Percentiles rank a stretch among this genome's conserved stretches.
Evolutionary conservation across 805 yeast species (phyloP).

Genomic region (Hanseniaspora valbyensis): DNA sequence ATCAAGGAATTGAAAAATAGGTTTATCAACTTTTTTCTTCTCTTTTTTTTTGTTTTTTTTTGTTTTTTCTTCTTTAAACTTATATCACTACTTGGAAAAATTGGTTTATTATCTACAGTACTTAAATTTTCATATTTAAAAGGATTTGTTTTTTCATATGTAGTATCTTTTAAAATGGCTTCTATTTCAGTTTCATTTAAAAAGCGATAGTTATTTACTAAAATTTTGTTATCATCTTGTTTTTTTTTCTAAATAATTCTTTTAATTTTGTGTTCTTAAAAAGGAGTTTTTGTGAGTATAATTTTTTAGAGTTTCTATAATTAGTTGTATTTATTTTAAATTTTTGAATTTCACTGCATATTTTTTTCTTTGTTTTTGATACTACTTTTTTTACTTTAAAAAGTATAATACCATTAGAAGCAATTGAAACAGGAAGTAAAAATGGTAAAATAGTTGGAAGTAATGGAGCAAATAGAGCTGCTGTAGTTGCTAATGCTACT

Average conservation of each 20-base stretch:
- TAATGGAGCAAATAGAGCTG: neutral
- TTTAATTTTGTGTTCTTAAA: neutral
- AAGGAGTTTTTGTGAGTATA: neutral
- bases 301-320: neutral
- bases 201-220: neutral
- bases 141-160: neutral
- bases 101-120: neutral
- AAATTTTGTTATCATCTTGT: neutral
- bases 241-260: neutral
- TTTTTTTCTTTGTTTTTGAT: neutral
- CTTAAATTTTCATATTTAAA: neutral
- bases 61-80: neutral
- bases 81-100: neutral
- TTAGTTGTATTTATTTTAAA: neutral
- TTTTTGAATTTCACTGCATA: neutral
- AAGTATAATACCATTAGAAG: neutral
- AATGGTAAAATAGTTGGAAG: neutral
- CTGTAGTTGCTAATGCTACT: neutral
- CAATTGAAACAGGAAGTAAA: neutral
- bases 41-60: neutral
- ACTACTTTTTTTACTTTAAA: constrained; percentile 7
- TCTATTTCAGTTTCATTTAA: neutral
- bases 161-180: neutral
- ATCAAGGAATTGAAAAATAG: neutral
- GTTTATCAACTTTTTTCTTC: no score